Evolutionary conservation across 2,329 filamentous ascomycete genomes (phyloP).

Genomic region (Fusarium staphyleae): DNA sequence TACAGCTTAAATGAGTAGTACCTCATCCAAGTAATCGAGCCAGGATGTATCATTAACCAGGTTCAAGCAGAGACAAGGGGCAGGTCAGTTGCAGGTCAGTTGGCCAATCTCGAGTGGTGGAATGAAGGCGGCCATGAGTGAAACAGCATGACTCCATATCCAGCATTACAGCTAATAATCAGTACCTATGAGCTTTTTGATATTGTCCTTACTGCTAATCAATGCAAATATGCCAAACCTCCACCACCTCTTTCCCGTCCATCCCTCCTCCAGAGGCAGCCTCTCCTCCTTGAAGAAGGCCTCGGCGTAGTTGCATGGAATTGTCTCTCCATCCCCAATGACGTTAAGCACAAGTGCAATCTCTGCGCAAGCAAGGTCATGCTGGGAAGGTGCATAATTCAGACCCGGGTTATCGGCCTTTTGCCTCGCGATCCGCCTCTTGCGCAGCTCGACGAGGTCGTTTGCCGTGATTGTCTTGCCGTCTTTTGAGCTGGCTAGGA

Average conservation of each 20-base stretch:
- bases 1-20: no score
- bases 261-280: conserved; percentile 28
- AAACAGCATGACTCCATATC: background rate
- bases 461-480: conserved; percentile 28
- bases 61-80: background rate
- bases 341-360: conserved; percentile 34
- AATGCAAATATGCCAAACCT: conserved; percentile 24
- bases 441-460: conserved; percentile 34
- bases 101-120: no score
- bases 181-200: conserved; percentile 15
- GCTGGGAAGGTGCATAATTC: conserved; percentile 25
- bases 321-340: conserved; percentile 25
- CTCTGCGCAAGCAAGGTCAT: conserved; percentile 31
- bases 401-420: conserved; percentile 24
- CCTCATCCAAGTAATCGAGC: no score
- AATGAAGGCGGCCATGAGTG: no score
- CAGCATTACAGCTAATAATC: conserved; percentile 5
- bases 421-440: conserved; percentile 27
- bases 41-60: background rate
- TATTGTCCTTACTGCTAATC: conserved; percentile 13
- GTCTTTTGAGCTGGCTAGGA: conserved; percentile 32
- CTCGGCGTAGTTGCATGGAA: conserved; percentile 24
- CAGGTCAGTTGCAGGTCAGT: background rate
- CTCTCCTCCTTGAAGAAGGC: conserved; percentile 33
- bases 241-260: conserved; percentile 15